These are phyloP conservation scores for Parascedosporium putredinis DNA, from an alignment of 2,329 filamentous ascomycete genomes.

Conservation along the genomic window DNA sequence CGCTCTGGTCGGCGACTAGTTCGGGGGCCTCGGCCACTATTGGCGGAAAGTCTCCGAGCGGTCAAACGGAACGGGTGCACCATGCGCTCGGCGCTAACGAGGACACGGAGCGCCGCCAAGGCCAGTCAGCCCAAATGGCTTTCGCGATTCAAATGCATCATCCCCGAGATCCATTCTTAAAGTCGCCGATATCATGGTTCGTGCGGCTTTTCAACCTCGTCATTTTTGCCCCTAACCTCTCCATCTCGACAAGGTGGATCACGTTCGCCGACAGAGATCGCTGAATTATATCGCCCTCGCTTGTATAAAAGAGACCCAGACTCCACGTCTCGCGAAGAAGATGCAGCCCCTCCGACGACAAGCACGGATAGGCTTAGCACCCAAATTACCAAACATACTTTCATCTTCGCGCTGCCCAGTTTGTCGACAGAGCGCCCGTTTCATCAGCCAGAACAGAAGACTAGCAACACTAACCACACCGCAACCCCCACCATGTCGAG, in stretches of 20 bases:
- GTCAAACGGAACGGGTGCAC: neutral
- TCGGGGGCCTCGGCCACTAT: neutral
- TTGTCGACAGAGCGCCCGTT: neutral
- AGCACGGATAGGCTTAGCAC: neutral
- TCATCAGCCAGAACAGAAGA: neutral
- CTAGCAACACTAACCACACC: neutral
- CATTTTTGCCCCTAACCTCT: too few species aligned
- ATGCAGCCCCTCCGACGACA: neutral
- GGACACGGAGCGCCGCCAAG: too few species aligned
- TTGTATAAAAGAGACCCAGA: neutral
- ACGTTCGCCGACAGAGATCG: too few species aligned
- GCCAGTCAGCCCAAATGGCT: too few species aligned
- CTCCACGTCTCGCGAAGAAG: neutral
- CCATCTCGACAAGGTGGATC: too few species aligned
- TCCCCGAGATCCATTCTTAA: too few species aligned
- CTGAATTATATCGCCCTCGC: too few species aligned
- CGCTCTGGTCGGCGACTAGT: neutral
- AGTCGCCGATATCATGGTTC: too few species aligned
- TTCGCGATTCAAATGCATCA: too few species aligned
- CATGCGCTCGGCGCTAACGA: too few species aligned
- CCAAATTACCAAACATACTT: neutral
- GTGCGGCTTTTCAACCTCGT: too few species aligned
- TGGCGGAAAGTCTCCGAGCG: neutral
- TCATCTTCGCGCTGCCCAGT: neutral
- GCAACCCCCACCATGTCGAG: neutral